Conservation (phyloP, 2,329 filamentous ascomycete genomes). For the Diplocarpon mali region DNA sequence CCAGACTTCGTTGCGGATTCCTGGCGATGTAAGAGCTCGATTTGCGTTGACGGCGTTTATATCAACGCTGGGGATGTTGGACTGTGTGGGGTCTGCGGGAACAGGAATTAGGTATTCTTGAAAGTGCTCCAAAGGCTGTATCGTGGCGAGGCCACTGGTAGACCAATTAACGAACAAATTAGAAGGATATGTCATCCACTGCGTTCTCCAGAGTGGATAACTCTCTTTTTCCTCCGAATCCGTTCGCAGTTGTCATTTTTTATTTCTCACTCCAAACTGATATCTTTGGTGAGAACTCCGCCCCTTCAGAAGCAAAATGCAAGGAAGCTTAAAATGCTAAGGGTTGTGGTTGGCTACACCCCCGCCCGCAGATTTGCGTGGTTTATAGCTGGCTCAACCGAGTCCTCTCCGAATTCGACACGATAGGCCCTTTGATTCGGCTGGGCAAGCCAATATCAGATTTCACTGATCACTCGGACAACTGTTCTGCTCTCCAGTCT, state of each 20-base stretch:
- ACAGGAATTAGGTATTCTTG: slow-evolving; percentile 14
- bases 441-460: background rate
- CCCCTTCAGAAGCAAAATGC: background rate
- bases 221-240: background rate
- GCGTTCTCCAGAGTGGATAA: background rate
- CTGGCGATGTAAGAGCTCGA: slow-evolving; percentile 52
- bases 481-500: too few relatives aligned
- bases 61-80: slow-evolving; percentile 60
- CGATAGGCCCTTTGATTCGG: background rate
- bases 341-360: background rate
- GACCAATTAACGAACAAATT: too few relatives aligned
- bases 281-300: background rate
- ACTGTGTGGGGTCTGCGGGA: slow-evolving; percentile 58
- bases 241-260: too few relatives aligned
- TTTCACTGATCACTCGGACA: too few relatives aligned
- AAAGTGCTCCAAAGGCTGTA: background rate
- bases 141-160: background rate
- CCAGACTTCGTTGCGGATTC: slow-evolving; percentile 38
- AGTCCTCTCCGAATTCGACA: background rate
- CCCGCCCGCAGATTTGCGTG: background rate
- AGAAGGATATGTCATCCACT: too few relatives aligned
- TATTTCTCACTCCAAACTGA: background rate
- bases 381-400: background rate
- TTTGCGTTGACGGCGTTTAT: slow-evolving; percentile 48
- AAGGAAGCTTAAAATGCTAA: background rate